These are phyloP conservation scores for thale cress (Arabidopsis thaliana) DNA, from an alignment of 345 rosid genomes.

Conservation along the genomic window DNA sequence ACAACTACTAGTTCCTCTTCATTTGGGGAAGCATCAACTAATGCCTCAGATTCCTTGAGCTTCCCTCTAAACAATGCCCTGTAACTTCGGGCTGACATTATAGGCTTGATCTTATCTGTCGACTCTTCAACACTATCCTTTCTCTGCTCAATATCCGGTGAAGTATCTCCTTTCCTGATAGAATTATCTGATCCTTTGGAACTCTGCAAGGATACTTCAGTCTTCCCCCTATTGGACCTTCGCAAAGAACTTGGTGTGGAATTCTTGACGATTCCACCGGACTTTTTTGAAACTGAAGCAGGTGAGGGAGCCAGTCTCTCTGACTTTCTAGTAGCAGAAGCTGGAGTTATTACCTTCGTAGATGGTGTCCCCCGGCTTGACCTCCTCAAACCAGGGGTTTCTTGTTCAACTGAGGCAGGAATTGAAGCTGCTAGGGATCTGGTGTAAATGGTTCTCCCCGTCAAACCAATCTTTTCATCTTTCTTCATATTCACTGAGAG, in stretches of 20 bases:
- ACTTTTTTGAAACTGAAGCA: conserved; percentile 47
- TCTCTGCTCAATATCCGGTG: conserved; percentile 41
- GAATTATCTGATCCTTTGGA: conserved; percentile 53
- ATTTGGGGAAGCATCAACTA: conserved; percentile 37
- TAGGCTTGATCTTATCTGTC: conserved; percentile 44
- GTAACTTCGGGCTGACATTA: conserved; percentile 52
- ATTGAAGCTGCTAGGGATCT: conserved; percentile 45
- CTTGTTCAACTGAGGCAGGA: conserved; percentile 32
- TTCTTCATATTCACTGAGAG: conserved; percentile 48
- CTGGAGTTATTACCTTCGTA: conserved; percentile 43
- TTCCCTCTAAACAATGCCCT: conserved; percentile 49
- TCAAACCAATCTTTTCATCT: conserved; percentile 42
- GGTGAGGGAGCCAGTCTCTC: conserved; percentile 52
- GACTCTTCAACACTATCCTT: conserved; percentile 48
- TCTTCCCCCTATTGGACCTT: conserved; percentile 66
- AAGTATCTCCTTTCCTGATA: conserved; percentile 36
- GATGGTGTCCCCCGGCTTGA: conserved; percentile 53
- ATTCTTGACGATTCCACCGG: conserved; percentile 52
- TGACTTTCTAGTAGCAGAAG: conserved; percentile 56
- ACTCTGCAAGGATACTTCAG: conserved; percentile 42
- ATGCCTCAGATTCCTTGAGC: conserved; percentile 40
- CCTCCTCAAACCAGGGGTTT: conserved; percentile 57
- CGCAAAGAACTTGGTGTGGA: conserved; percentile 49
- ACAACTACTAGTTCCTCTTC: conserved; percentile 41
- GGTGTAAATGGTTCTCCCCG: conserved; percentile 47